These are phyloP conservation scores for Nannizziopsis barbatae DNA, from an alignment of 2,329 filamentous ascomycete species.

Conservation along the genomic window DNA sequence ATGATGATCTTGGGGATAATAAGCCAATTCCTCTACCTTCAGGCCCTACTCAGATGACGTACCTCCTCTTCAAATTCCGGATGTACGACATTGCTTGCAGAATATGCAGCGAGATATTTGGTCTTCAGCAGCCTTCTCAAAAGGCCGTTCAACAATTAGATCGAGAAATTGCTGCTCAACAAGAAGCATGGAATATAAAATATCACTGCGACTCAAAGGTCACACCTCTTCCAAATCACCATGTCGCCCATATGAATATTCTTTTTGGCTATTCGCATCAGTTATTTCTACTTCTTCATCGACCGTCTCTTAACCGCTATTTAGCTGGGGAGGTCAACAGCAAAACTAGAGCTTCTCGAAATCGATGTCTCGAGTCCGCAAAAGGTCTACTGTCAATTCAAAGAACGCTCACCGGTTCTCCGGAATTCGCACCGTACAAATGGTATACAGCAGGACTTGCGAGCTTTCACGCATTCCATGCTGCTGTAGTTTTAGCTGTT, in stretches of 20 bases:
- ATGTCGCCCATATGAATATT: conserved; percentile 33
- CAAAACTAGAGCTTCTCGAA: conserved; percentile 22
- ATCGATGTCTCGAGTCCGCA: conserved; percentile 26
- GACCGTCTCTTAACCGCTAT: conserved; percentile 26
- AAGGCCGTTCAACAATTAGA: conserved; percentile 21
- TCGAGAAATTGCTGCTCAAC: conserved; percentile 24
- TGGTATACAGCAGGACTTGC: conserved; percentile 33
- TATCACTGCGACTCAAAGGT: conserved; percentile 21
- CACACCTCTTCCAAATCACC: conserved; percentile 24
- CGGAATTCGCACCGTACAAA: conserved; percentile 28
- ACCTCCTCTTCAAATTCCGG: conserved; percentile 30
- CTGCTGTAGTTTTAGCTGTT: conserved; percentile 25
- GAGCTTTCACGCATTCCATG: conserved; percentile 35
- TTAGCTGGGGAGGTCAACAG: conserved; percentile 24
- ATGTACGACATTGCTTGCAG: conserved; percentile 29
- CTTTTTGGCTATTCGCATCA: conserved; percentile 33
- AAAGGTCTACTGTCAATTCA: conserved; percentile 28
- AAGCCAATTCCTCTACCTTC: conserved; percentile 16
- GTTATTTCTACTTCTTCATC: conserved; percentile 29
- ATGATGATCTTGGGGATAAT: conserved; percentile 25
- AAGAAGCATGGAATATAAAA: conserved; percentile 23
- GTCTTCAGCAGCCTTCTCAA: conserved; percentile 18
- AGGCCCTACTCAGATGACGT: conserved; percentile 34
- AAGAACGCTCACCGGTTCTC: conserved; percentile 23
- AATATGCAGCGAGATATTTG: conserved; percentile 29